Evolutionary conservation across 306 rosid species (phyloP), one percentile per base, ranked within the genome.

Genomic region (Phaseolus lunatus): DNA sequence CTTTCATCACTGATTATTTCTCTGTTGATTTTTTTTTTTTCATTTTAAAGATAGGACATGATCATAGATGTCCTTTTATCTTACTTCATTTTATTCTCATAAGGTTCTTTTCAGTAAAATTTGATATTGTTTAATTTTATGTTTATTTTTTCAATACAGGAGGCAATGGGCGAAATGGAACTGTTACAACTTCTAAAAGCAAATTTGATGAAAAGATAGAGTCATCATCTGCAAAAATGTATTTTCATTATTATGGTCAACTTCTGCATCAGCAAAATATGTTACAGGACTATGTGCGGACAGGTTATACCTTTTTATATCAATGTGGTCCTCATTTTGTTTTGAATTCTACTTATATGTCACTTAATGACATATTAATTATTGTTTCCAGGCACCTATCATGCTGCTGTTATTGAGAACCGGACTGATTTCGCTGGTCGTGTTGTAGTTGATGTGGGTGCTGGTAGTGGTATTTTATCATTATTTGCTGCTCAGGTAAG

Each of bases 401-500:
- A 89, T 75, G 94, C 98, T 67, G 98, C 98, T 9, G 95, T 94
- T 39, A 83, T 92, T 58, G 97, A 94, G 86, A 94, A 94, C 79
- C 92, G 96, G 37, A 87, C 87, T 1, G 98, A 94, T 83, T 94
- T 94, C 76, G 61, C 14, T 4, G 98, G 96, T 53, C 94, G 95
- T 26, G 95, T 94, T 76, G 95, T 94, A 22, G 97, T 94, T 57
- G 98, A 94, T 84, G 98, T 94, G 76, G 98, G 98, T 70, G 98
- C 98, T 50, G 98, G 98, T 50, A 94, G 98, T 81, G 98, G 98
- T 52, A 94, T 94, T 77, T 86, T 94, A 84, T 94, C 98, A 37
- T 72, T 94, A 83, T 94, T 94, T 94, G 98, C 98, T 64, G 98
- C 96, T 78, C 98, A 94, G 98, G 98, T 94, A 89, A 9, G 45